These are phyloP conservation scores for Colletotrichum lentis DNA, from an alignment of 2,329 filamentous ascomycete species.

Conservation along the genomic window DNA sequence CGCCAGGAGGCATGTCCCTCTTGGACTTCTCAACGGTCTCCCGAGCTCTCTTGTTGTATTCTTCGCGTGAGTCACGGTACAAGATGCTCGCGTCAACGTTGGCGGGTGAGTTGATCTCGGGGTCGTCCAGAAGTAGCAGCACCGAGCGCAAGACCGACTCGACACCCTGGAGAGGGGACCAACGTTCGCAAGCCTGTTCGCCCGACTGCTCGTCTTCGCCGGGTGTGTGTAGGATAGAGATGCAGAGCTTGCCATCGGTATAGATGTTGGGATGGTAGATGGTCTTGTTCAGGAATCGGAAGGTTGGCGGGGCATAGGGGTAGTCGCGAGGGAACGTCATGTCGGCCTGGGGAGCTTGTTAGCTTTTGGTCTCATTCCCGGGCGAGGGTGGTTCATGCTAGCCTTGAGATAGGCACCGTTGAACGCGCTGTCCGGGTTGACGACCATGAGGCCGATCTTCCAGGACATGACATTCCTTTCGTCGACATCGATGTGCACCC, in stretches of 20 bases:
- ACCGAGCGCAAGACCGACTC: constrained; percentile 95
- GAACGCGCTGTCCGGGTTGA: constrained; percentile 91
- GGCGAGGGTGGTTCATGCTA: constrained; percentile 35
- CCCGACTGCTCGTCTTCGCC: constrained; percentile 94
- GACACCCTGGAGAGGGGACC: constrained; percentile 92
- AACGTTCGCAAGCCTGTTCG: constrained; percentile 87
- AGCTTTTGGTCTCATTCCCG: not conserved
- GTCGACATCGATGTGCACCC: constrained; percentile 88
- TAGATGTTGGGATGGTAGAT: constrained; percentile 97
- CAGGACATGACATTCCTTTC: constrained; percentile 87
- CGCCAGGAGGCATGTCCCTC: constrained; percentile 79
- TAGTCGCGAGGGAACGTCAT: constrained; percentile 92
- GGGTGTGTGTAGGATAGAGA: constrained; percentile 92
- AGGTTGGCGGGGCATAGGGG: constrained; percentile 86
- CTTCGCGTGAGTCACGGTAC: constrained; percentile 75
- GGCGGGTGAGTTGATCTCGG: constrained; percentile 90
- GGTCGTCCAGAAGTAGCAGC: constrained; percentile 89
- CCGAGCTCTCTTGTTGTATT: constrained; percentile 75
- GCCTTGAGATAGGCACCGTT: constrained; percentile 90
- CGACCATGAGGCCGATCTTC: constrained; percentile 87
- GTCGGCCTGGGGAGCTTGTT: constrained; percentile 63
- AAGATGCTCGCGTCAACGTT: constrained; percentile 93
- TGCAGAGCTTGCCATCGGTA: constrained; percentile 87
- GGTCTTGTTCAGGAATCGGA: constrained; percentile 77
- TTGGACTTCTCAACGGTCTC: constrained; percentile 78